phyloP scores from a whole-genome alignment of 1,139 yeast genomes.

The Kodamaea plutei region DNA sequence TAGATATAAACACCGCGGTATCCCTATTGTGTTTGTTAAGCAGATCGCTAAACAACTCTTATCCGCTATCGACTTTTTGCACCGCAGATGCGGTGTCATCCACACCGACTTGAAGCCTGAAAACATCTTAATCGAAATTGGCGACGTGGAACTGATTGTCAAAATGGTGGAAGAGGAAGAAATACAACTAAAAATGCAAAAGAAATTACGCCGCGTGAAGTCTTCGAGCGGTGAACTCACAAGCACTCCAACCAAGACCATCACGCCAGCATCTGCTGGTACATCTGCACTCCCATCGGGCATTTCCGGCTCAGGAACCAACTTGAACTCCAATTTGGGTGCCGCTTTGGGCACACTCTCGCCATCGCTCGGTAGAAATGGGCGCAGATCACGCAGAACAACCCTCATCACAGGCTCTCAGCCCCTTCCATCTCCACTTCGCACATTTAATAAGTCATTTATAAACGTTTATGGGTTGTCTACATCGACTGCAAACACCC shows the following conservation, averaged over 20 bases:
- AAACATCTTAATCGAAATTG: constrained; percentile 38
- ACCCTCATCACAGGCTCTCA: constrained; percentile 83
- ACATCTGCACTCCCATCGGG: constrained; percentile 6
- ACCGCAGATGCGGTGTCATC: constrained; percentile 37
- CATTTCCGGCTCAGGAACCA: constrained; percentile 5
- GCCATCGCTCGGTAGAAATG: constrained; percentile 43
- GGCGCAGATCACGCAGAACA: constrained; percentile 63
- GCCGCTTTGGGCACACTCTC: constrained; percentile 13
- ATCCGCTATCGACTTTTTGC: constrained; percentile 38
- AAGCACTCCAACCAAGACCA: not conserved
- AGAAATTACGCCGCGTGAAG: constrained; percentile 11
- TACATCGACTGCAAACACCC: constrained; percentile 41
- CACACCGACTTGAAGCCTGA: constrained; percentile 47
- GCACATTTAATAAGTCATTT: constrained; percentile 23
- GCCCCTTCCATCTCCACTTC: constrained; percentile 75
- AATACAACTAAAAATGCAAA: constrained; percentile 11
- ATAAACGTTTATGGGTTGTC: constrained; percentile 38
- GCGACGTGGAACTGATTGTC: constrained; percentile 34
- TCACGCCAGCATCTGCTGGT: not conserved
- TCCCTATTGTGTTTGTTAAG: constrained; percentile 35
- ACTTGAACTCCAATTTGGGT: constrained; percentile 7
- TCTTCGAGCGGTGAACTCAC: constrained; percentile 2
- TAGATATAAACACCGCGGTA: constrained; percentile 36
- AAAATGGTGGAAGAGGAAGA: constrained; percentile 32
- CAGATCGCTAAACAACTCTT: constrained; percentile 37